phyloP scores from a whole-genome alignment of 176 grass and related monocot genomes.

The Paspalum vaginatum region DNA sequence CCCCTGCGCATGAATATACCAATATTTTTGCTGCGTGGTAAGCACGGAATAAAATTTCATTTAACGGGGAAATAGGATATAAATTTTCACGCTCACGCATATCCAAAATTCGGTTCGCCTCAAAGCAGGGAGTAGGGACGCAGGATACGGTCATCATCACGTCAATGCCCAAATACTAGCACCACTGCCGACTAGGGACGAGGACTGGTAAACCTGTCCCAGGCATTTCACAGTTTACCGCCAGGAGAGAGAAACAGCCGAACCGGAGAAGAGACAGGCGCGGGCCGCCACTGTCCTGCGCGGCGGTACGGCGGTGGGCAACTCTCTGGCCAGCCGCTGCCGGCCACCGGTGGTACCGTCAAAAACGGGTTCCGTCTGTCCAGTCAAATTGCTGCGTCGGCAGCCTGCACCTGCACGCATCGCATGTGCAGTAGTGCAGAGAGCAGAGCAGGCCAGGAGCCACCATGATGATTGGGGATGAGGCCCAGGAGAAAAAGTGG shows the following conservation, averaged over 20 bases:
- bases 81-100: not conserved
- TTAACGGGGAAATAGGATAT: too few relatives aligned
- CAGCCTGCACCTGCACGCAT: not conserved
- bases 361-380: not conserved
- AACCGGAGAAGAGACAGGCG: not conserved
- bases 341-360: not conserved
- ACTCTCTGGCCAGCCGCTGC: not conserved
- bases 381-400: slow-evolving; percentile 29
- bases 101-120: not conserved
- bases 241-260: not conserved
- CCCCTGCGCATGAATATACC: too few relatives aligned
- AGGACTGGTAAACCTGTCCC: not conserved
- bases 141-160: too few relatives aligned
- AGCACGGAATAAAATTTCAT: too few relatives aligned
- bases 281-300: not conserved
- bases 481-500: not conserved
- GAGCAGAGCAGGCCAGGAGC: not conserved
- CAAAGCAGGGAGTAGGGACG: too few relatives aligned
- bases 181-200: too few relatives aligned
- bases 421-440: slow-evolving; percentile 2
- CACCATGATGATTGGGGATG: not conserved
- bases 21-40: too few relatives aligned
- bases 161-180: not conserved
- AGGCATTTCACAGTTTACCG: not conserved
- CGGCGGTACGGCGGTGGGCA: not conserved